Base-by-base conservation (phyloP, 176 grass and related monocot genomes). In the Hsuehochloa calcarea region DNA sequence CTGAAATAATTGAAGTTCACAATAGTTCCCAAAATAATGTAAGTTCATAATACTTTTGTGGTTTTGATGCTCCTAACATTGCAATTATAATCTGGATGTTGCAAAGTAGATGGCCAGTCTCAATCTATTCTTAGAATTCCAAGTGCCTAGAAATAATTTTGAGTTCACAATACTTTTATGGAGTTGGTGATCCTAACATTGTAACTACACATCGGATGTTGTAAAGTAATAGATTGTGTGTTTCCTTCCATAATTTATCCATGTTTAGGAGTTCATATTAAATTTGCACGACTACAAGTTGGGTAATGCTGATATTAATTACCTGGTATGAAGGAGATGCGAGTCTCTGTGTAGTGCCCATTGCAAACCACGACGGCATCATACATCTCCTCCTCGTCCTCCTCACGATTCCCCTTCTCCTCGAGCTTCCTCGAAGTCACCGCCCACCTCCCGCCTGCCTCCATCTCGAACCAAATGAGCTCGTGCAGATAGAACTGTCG, bases 341-440 rank as follows among this genome's bases (percentile, higher is more conserved):
- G 82, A 11, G 94, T 90, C 85, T 87, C 88, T 1, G 82, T 80
- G 26, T 69, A 90, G 62, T 94, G 94, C 3, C 94, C 94, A 47
- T 92, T 97, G 81, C 94, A 94, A 75, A 97, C 75, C 22, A 94
- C 90, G 19, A 97, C 80, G 34, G 70, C 92, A 23, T 97, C 94
- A 29, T 88, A 97, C 20, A 88, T 11, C 67, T 90, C 90, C 59
- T 74, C 82, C 0, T 67, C 78, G 17, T 10, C 54, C 66, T 84
- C 78, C 3, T 87, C 34, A 61, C 77, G 79, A 16, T 44, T 65
- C 59, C 50, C 82, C 72, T 83, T 79, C 71, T 77, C 84, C 41
- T 82, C 73, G 19, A 89, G 46, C 83, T 83, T 87, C 92, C 85
- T 94, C 38, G 85, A 94, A 11, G 40, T 85, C 31, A 92, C 94